Base-by-base conservation (phyloP, 352 stramenopile species). In the Phytophthora megakarya region DNA sequence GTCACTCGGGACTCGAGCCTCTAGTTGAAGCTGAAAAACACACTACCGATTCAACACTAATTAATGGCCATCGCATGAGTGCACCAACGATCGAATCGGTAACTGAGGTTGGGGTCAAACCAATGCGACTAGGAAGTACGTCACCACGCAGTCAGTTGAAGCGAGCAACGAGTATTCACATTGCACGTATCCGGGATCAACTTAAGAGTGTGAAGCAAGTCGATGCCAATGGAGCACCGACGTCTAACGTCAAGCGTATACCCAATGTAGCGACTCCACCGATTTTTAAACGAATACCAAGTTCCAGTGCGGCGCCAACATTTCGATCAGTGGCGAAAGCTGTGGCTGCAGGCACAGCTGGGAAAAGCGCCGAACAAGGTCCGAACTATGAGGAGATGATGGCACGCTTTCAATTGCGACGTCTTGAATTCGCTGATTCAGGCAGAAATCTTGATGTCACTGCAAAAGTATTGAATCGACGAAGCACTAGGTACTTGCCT, bases 361-460 rank as follows among this genome's bases (percentile, higher is more conserved):
- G 37, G 3, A 61, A 48, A 19, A 59, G 33, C 11, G 38, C 26
- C 5, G 52, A 61, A 6, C 42, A 60, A 48, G 72, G 59, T 0
- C 60, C 72, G 22, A 70, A 75, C 5, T 82, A 81, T 35, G 76
- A 85, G 45, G 38, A 77, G 16, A 75, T 85, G 65, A 84, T 88
- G 73, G 68, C 78, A 42, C 73, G 71, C 1, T 88, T 84, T 53
- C 78, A 85, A 46, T 26, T 85, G 18, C 72, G 78, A 6, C 58
- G 74, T 0, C 42, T 83, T 6, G 65, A 78, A 11, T 21, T 28
- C 6, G 23, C 37, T 3, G 44, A 54, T 16, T 67, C 57, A 5
- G 30, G 35, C 5, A 43, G 50, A 49, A 58, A 51, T 26, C 7
- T 67, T 0, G 50, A 44, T 8, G 22, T 21, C 15, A 48, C 62